Conservation (phyloP, 2,329 filamentous ascomycete genomes). For the Colletotrichum neosansevieriae region DNA sequence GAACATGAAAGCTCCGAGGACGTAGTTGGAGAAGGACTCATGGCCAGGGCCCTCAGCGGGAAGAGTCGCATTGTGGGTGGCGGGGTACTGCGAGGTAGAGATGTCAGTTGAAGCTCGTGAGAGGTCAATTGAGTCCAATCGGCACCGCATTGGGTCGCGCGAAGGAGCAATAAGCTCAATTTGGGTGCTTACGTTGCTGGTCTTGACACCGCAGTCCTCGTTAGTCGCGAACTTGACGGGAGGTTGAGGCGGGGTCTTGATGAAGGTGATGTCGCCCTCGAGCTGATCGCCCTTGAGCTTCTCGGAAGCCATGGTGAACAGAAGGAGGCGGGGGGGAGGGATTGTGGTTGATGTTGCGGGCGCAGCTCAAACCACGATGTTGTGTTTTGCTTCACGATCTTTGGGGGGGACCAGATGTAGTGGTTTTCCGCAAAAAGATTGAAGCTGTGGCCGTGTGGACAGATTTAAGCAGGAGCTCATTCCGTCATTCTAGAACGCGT, state of each 20-base stretch:
- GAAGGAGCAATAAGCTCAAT: neutral
- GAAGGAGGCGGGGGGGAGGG: neutral
- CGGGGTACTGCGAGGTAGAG: conserved; percentile 72
- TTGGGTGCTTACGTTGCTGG: conserved; percentile 50
- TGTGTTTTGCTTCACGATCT: conserved; percentile 1
- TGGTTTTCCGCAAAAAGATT: neutral
- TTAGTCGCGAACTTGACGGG: conserved; percentile 75
- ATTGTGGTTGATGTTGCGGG: neutral
- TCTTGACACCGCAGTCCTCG: conserved; percentile 68
- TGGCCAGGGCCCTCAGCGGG: conserved; percentile 88
- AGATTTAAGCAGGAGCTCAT: conserved; percentile 39
- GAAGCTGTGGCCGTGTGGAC: conserved; percentile 34
- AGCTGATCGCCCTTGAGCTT: conserved; percentile 42
- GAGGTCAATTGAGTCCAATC: conserved; percentile 17
- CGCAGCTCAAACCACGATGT: conserved; percentile 15
- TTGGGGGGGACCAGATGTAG: neutral
- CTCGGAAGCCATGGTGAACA: conserved; percentile 41
- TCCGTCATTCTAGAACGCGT: conserved; percentile 20
- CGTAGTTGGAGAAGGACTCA: conserved; percentile 87
- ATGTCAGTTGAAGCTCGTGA: conserved; percentile 11
- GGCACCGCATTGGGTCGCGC: neutral
- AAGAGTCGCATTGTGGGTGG: conserved; percentile 94
- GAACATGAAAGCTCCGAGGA: conserved; percentile 78
- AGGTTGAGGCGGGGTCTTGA: conserved; percentile 54
- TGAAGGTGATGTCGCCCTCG: conserved; percentile 57